Conservation (phyloP, 1,139 yeast genomes). For the Magnusiomyces ingens region DNA sequence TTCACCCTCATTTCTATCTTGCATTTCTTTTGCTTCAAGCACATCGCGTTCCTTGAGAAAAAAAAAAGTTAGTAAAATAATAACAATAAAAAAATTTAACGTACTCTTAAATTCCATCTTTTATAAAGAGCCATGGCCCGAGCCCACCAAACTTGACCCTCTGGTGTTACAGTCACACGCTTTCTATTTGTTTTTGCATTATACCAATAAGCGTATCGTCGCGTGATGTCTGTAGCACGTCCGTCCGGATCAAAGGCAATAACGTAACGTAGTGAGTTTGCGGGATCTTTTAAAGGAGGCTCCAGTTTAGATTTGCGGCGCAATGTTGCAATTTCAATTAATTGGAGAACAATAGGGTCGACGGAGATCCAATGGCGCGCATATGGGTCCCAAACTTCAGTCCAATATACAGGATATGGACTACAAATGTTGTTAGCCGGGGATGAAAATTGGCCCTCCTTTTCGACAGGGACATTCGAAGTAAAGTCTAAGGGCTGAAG, state of each 20-base stretch:
- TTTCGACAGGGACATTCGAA: constrained; percentile 30
- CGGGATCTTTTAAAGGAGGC: constrained; percentile 57
- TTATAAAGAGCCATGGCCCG: too few relatives aligned
- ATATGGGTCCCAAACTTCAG: constrained; percentile 83
- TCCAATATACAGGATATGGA: constrained; percentile 79
- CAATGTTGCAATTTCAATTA: constrained; percentile 56
- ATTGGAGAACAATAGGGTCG: constrained; percentile 63
- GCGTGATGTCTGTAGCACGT: constrained; percentile 71
- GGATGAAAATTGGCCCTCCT: constrained; percentile 12
- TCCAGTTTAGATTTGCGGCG: constrained; percentile 58
- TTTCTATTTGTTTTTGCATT: constrained; percentile 72
- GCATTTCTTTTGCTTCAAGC: constrained; percentile 64
- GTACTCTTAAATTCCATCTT: too few relatives aligned
- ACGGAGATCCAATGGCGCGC: constrained; percentile 73
- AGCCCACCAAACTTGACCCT: constrained; percentile 58
- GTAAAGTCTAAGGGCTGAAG: constrained; percentile 88
- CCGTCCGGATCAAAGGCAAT: constrained; percentile 66
- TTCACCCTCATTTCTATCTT: constrained; percentile 60
- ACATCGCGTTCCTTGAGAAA: constrained; percentile 44
- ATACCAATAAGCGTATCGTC: constrained; percentile 65
- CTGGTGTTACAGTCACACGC: constrained; percentile 50
- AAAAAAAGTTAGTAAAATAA: too few relatives aligned
- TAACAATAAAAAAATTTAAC: constrained; percentile 15
- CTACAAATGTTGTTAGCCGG: constrained; percentile 27
- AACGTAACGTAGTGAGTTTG: constrained; percentile 64